phyloP scores from a whole-genome alignment of 2,329 filamentous ascomycete species.

The Ophiostoma triangulosporum region DNA sequence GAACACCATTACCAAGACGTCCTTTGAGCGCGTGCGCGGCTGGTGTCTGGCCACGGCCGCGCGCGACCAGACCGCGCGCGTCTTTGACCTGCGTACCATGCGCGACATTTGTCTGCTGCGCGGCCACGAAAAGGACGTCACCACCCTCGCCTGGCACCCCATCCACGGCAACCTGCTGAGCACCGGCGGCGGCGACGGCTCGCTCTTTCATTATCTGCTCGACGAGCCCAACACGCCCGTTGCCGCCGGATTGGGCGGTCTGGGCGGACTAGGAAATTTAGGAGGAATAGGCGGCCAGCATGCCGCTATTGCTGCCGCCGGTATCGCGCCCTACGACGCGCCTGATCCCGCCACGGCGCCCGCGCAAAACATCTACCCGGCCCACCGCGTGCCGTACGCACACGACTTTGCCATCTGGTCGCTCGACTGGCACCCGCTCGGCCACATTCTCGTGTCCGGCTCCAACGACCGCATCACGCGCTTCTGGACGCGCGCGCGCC shows the following conservation, averaged over 20 bases:
- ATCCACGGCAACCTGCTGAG: slow-evolving; percentile 80
- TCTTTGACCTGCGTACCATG: slow-evolving; percentile 98
- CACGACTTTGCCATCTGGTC: slow-evolving; percentile 97
- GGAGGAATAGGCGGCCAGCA: slow-evolving; percentile 26
- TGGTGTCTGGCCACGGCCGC: slow-evolving; percentile 83
- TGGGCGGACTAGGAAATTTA: no score
- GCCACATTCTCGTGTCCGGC: slow-evolving; percentile 87
- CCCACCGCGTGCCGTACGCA: slow-evolving; percentile 73
- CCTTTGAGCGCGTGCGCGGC: slow-evolving; percentile 77
- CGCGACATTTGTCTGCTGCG: slow-evolving; percentile 86
- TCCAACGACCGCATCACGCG: slow-evolving; percentile 94
- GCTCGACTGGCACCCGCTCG: slow-evolving; percentile 92
- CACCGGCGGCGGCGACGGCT: slow-evolving; percentile 80
- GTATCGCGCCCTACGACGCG: slow-evolving; percentile 72
- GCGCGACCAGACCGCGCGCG: slow-evolving; percentile 78
- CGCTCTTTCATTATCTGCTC: slow-evolving; percentile 86
- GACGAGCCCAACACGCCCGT: slow-evolving; percentile 82
- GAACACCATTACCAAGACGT: slow-evolving; percentile 86
- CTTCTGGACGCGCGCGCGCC: slow-evolving; percentile 87
- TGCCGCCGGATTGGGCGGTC: slow-evolving; percentile 32
- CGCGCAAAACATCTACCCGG: slow-evolving; percentile 82
- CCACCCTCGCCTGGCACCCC: slow-evolving; percentile 85
- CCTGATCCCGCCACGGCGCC: slow-evolving; percentile 67
- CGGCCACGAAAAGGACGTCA: slow-evolving; percentile 93
- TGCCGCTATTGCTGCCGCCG: slow-evolving; percentile 39